A percentile compares a stretch with the other conserved stretches of the same genome.
These are phyloP conservation scores for Combretum micranthum DNA, from an alignment of 345 rosid species.

Conservation along the genomic window DNA sequence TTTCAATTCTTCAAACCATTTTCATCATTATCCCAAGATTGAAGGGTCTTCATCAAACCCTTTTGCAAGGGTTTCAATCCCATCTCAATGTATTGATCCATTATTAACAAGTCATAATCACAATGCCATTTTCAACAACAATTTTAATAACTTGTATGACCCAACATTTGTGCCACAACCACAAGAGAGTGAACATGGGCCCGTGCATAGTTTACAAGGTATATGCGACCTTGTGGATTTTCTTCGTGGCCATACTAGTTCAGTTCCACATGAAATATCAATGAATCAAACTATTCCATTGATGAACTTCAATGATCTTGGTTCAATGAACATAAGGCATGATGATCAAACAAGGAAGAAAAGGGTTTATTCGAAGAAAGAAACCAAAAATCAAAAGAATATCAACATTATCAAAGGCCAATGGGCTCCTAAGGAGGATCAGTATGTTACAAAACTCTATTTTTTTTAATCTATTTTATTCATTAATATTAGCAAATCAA, in stretches of 20 bases:
- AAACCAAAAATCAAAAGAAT: slow-evolving; percentile 10
- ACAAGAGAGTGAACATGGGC: too few relatives aligned
- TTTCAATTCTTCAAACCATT: too few relatives aligned
- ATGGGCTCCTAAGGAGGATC: slow-evolving; percentile 63
- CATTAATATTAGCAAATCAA: neutral
- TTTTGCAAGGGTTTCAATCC: slow-evolving; percentile 14
- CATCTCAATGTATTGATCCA: neutral
- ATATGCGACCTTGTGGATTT: too few relatives aligned
- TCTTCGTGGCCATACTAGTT: too few relatives aligned
- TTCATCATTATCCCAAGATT: neutral
- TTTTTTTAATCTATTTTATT: neutral
- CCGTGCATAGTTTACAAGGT: too few relatives aligned
- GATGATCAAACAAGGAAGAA: slow-evolving; percentile 15
- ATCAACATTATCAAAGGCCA: slow-evolving; percentile 49
- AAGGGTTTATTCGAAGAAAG: slow-evolving; percentile 2
- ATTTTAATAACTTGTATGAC: too few relatives aligned
- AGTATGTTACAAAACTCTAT: neutral
- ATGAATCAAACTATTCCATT: too few relatives aligned
- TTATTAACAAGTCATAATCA: neutral
- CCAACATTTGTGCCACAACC: too few relatives aligned
- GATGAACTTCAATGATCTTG: too few relatives aligned
- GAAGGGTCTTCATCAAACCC: slow-evolving; percentile 1
- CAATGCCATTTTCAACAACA: too few relatives aligned
- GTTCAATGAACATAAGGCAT: neutral
- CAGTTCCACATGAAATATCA: too few relatives aligned